phyloP scores from a whole-genome alignment of 2,329 filamentous ascomycete genomes.

The Monilinia fructicola region DNA sequence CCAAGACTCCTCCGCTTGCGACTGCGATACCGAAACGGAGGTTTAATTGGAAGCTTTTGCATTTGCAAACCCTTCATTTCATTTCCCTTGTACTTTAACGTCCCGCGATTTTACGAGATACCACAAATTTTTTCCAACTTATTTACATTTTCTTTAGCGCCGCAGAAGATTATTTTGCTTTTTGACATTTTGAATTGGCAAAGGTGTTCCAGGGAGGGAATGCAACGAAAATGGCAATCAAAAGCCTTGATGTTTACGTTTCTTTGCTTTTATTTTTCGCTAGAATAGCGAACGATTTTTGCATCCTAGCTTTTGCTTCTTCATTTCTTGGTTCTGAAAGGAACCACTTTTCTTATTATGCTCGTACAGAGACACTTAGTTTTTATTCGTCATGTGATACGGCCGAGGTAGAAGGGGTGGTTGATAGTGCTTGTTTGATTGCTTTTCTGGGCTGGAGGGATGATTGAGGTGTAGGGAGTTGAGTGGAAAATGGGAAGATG shows the following conservation, averaged over 20 bases:
- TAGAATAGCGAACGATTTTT: slow-evolving; percentile 12
- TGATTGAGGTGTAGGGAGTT: no score
- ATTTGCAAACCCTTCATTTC: slow-evolving; percentile 8
- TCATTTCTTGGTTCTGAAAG: neutral
- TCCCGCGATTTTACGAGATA: slow-evolving; percentile 32
- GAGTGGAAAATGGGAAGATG: neutral
- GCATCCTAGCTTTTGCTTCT: neutral
- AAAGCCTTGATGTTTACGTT: slow-evolving; percentile 5
- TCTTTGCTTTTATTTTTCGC: slow-evolving; percentile 14
- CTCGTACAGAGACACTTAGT: slow-evolving; percentile 9
- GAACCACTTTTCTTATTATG: slow-evolving; percentile 6
- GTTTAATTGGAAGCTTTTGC: neutral
- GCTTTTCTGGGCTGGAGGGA: neutral
- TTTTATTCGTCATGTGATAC: slow-evolving; percentile 16
- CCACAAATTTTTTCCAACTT: slow-evolving; percentile 26
- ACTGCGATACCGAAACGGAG: neutral
- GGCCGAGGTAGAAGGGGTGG: neutral
- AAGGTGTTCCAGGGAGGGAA: slow-evolving; percentile 13
- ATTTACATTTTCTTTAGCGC: slow-evolving; percentile 7
- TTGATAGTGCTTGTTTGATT: slow-evolving; percentile 1
- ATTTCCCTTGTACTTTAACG: slow-evolving; percentile 26
- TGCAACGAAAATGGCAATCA: slow-evolving; percentile 12
- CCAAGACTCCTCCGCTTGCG: neutral
- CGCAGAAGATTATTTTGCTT: slow-evolving; percentile 3
- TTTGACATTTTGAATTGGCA: slow-evolving; percentile 21